These are phyloP conservation scores for Aphanomyces stellatus DNA, from an alignment of 352 stramenopile species.

Conservation along the genomic window DNA sequence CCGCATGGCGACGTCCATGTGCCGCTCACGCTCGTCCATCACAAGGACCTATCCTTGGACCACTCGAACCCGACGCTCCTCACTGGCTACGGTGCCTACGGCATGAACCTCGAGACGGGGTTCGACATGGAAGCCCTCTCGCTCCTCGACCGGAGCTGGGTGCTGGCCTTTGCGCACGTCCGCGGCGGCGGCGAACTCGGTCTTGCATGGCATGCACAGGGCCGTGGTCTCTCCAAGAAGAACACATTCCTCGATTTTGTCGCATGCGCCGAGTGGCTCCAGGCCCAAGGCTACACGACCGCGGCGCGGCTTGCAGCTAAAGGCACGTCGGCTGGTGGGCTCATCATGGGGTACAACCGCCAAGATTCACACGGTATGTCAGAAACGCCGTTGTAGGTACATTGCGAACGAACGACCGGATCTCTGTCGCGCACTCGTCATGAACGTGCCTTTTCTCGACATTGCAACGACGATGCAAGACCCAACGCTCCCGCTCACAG, in stretches of 20 bases:
- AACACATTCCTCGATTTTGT: slow-evolving; percentile 84
- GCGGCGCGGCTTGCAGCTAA: slow-evolving; percentile 59
- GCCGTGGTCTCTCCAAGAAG: slow-evolving; percentile 66
- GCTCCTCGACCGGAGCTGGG: slow-evolving; percentile 80
- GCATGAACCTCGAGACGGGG: slow-evolving; percentile 75
- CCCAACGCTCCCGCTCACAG: slow-evolving; percentile 68
- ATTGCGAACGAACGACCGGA: slow-evolving; percentile 75
- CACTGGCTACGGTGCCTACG: slow-evolving; percentile 86
- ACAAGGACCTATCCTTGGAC: slow-evolving; percentile 38
- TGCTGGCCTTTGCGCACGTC: slow-evolving; percentile 84
- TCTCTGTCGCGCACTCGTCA: slow-evolving; percentile 64
- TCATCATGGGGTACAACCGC: slow-evolving; percentile 55
- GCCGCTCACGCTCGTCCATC: slow-evolving; percentile 71
- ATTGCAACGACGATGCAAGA: slow-evolving; percentile 85
- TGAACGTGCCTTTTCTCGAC: slow-evolving; percentile 88
- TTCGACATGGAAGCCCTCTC: slow-evolving; percentile 80
- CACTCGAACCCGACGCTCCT: slow-evolving; percentile 74
- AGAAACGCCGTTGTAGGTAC: slow-evolving; percentile 21
- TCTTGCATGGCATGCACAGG: slow-evolving; percentile 79
- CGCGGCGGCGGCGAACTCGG: slow-evolving; percentile 85
- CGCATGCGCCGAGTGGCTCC: slow-evolving; percentile 50
- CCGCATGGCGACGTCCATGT: slow-evolving; percentile 38
- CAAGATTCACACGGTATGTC: not conserved
- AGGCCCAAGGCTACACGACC: slow-evolving; percentile 53
- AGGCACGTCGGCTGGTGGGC: slow-evolving; percentile 72